These are phyloP conservation scores for Boletus sp. DNA, from an alignment of 768 basidiomycete genomes.

Conservation along the genomic window DNA sequence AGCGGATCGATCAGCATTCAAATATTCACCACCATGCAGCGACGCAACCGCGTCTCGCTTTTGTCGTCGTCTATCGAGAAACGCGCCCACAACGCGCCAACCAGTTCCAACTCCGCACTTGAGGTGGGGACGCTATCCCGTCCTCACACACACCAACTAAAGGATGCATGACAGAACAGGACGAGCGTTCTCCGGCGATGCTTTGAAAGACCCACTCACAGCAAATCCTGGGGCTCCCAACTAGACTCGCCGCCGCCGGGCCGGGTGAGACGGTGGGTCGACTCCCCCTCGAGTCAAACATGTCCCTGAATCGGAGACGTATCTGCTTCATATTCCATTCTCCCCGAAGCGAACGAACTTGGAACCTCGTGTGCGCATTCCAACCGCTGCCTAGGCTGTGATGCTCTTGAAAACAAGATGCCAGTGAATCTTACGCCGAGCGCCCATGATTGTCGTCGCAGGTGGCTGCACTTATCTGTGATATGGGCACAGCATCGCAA, in stretches of 20 bases:
- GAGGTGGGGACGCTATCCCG: not conserved
- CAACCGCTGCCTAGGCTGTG: not conserved
- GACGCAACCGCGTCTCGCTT: not conserved
- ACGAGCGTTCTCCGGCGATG: too few relatives aligned
- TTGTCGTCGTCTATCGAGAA: not conserved
- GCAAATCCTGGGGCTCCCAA: too few relatives aligned
- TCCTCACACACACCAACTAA: not conserved
- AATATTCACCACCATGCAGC: not conserved
- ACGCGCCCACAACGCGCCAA: not conserved
- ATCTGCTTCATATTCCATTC: not conserved
- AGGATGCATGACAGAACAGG: not conserved
- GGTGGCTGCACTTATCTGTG: not conserved
- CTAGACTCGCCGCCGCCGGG: not conserved
- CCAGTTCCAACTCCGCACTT: not conserved
- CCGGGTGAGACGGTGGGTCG: conserved; percentile 1
- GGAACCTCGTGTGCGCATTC: conserved; percentile 6
- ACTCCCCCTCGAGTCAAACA: not conserved
- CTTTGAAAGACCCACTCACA: too few relatives aligned
- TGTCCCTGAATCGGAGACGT: conserved; percentile 1
- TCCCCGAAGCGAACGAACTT: conserved; percentile 6
- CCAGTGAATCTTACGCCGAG: not conserved
- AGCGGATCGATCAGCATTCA: conserved; percentile 3
- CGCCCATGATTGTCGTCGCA: conserved; percentile 8
- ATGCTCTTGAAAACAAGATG: not conserved
- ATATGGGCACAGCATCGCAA: not conserved